These are phyloP conservation scores for Solanum piurae DNA, from an alignment of 257 asterid species.

Conservation along the genomic window DNA sequence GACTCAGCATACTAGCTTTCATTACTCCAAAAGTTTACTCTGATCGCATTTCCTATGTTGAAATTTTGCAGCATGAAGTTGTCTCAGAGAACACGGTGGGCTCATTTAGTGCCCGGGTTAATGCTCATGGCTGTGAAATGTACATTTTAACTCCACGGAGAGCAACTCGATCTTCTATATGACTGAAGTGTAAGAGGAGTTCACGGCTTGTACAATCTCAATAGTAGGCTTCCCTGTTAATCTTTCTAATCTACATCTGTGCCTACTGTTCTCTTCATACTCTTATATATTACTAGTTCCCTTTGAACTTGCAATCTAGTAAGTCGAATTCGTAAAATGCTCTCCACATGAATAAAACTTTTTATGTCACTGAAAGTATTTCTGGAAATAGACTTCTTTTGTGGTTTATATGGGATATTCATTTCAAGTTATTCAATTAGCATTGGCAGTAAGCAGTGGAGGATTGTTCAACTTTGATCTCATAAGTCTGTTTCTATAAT, in stretches of 20 bases:
- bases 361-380: not conserved
- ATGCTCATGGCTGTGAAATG: constrained; percentile 63
- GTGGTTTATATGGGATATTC: not conserved
- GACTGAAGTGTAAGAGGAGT: constrained; percentile 4
- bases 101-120: constrained; percentile 50
- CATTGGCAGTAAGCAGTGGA: not conserved
- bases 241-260: not conserved
- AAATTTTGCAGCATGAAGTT: constrained; percentile 52
- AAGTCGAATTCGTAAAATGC: not conserved
- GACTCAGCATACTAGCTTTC: not conserved
- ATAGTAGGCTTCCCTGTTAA: not conserved
- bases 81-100: constrained; percentile 32
- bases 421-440: not conserved
- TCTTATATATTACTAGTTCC: not conserved
- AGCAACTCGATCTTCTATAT: constrained; percentile 13
- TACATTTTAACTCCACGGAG: constrained; percentile 47
- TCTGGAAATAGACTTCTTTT: not conserved
- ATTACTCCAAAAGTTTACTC: not conserved
- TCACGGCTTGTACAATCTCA: not conserved
- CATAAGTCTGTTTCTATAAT: not conserved
- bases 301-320: not conserved
- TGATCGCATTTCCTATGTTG: not conserved
- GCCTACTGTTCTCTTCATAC: not conserved
- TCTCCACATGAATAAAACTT: not conserved
- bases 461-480: not conserved